Percentiles rank a stretch among this genome's conserved stretches.
Evolutionary conservation across 1,139 yeast genomes (phyloP).

Genomic region (Geotrichum aggregatum): DNA sequence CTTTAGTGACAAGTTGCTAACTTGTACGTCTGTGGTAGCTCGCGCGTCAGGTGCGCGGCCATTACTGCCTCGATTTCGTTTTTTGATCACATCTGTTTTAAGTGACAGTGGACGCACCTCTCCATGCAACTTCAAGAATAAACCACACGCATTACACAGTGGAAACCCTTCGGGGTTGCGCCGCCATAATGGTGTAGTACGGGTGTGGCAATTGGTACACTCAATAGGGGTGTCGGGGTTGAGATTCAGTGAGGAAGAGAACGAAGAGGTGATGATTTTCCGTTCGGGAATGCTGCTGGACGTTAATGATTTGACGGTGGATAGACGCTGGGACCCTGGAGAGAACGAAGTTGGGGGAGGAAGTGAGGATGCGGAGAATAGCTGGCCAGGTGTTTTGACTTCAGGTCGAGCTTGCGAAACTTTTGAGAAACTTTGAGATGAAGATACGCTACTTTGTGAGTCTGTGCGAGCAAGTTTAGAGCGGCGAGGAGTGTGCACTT

Average conservation of each 20-base stretch:
- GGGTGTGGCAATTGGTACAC: constrained; percentile 85
- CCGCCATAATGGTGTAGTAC: constrained; percentile 89
- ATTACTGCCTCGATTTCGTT: constrained; percentile 44
- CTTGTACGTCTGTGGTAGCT: neutral
- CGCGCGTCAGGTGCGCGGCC: neutral
- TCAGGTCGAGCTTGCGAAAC: neutral
- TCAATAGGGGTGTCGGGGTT: constrained; percentile 27
- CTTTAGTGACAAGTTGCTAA: neutral
- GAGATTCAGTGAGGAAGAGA: constrained; percentile 16
- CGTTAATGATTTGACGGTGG: neutral
- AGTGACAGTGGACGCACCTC: constrained; percentile 82
- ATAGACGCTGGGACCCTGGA: constrained; percentile 7
- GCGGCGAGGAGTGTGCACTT: constrained; percentile 24
- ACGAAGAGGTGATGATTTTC: neutral
- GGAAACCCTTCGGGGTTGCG: constrained; percentile 88
- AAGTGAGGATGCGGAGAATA: constrained; percentile 15
- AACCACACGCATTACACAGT: constrained; percentile 87
- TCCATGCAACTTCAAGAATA: constrained; percentile 82
- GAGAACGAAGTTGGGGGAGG: constrained; percentile 2
- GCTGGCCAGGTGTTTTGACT: constrained; percentile 17
- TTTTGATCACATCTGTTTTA: constrained; percentile 86
- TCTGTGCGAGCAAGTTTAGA: constrained; percentile 31
- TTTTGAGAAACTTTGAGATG: constrained; percentile 20
- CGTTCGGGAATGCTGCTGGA: constrained; percentile 7
- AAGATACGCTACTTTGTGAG: constrained; percentile 29